Base-by-base conservation (phyloP, 2,329 filamentous ascomycete species). In the Arthrobotrys musiformis region DNA sequence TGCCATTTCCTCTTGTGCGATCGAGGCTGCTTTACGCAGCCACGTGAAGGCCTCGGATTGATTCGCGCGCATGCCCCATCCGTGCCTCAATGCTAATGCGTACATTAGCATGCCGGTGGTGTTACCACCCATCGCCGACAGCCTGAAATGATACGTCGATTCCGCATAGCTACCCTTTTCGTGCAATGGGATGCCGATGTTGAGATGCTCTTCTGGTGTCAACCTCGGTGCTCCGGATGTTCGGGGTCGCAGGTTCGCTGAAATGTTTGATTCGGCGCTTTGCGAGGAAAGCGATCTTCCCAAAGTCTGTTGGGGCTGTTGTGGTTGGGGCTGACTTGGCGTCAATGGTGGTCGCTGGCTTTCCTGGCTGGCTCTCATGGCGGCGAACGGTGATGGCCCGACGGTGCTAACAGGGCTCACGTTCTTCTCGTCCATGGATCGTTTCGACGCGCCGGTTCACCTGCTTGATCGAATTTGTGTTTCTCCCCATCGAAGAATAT, bases 51-150 rank as follows among this genome's bases (percentile, higher is more conserved):
- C 95, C 84, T 99, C 95, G 56, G 88, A 88, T 81, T 93, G 93
- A 83, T 97, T 97, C 6, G 93, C 89, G 8, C 94, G 90, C 93
- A 98, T 97, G 17, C 95, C 95, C 95, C 95, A 99, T 58, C 95
- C 95, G 82, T 99, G 95, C 60, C 95, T 89, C 82, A 94, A 98
- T 9, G 95, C 95, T 37, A 99, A 87, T 4, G 94, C 95, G 83
- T 97, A 99, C 33, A 98, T 87, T 9, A 99, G 88, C 95, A 99
- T 99, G 22, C 91, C 95, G 0, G 94, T 97, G 0, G 95, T 92
- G 72, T 97, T 89, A 54, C 93, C 92, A 70, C 92, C 90, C 80
- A 90, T 90, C 0, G 95, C 94, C 2, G 95, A 95, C 75, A 97
- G 89, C 35, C 95, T 91, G 50, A 99, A 87, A 82, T 99, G 95